These are phyloP conservation scores for Chaetomiaceae sp. DNA, from an alignment of 2,329 filamentous ascomycete species.

Conservation along the genomic window DNA sequence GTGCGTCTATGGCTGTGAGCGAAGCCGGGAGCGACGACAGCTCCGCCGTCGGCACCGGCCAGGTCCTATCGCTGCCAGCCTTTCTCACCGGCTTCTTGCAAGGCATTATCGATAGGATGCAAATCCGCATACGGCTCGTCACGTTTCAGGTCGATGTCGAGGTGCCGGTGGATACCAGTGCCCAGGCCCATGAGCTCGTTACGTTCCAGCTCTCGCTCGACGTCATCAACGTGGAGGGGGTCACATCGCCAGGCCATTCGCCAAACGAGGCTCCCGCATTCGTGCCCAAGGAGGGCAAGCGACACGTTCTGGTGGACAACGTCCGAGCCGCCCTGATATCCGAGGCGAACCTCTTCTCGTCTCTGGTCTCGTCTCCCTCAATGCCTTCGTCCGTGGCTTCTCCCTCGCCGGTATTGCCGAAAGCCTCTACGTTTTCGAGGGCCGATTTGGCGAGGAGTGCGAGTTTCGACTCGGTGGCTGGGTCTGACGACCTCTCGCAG, in stretches of 20 bases:
- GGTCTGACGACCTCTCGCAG: slow-evolving; percentile 30
- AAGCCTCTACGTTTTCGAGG: slow-evolving; percentile 16
- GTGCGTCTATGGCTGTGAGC: slow-evolving; percentile 51
- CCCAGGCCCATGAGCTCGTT: slow-evolving; percentile 46
- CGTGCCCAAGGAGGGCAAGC: slow-evolving; percentile 55
- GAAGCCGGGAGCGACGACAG: slow-evolving; percentile 60
- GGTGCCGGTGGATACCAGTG: slow-evolving; percentile 43
- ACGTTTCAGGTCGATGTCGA: slow-evolving; percentile 60
- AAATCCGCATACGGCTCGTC: slow-evolving; percentile 60
- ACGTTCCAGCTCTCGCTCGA: slow-evolving; percentile 62
- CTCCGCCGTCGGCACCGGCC: slow-evolving; percentile 59
- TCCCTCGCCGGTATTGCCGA: slow-evolving; percentile 36
- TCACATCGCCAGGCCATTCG: slow-evolving; percentile 41
- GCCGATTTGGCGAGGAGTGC: slow-evolving; percentile 13
- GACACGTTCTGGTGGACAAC: slow-evolving; percentile 56
- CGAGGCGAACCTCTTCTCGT: slow-evolving; percentile 60
- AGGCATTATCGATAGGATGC: slow-evolving; percentile 64
- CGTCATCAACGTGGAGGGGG: slow-evolving; percentile 59
- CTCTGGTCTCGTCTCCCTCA: slow-evolving; percentile 51
- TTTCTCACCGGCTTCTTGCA: slow-evolving; percentile 69
- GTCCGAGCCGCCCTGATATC: slow-evolving; percentile 61
- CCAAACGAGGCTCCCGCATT: slow-evolving; percentile 31
- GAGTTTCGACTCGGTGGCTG: slow-evolving; percentile 26
- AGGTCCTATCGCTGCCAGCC: slow-evolving; percentile 59
- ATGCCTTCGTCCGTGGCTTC: slow-evolving; percentile 51